phyloP scores from a whole-genome alignment of 108 stramenopile species.

The Thalassiosira profunda region DNA sequence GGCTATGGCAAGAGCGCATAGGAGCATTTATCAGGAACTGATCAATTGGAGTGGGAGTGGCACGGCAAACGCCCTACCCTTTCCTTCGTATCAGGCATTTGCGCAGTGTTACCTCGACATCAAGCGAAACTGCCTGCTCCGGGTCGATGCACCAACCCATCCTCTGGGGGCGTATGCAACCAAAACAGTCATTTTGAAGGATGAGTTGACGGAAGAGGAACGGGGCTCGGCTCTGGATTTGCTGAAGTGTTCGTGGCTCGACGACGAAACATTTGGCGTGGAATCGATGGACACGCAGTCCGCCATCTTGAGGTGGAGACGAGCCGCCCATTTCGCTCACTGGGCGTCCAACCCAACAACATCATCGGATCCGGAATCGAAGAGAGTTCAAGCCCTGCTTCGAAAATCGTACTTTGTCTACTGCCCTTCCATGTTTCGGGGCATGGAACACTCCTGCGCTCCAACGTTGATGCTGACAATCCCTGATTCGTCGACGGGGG shows the following conservation, averaged over 20 bases:
- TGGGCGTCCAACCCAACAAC: constrained; percentile 16
- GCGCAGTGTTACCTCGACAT: constrained; percentile 21
- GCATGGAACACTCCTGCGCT: constrained; percentile 31
- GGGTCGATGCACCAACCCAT: constrained; percentile 20
- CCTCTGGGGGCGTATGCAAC: constrained; percentile 36
- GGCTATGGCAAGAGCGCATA: constrained; percentile 37
- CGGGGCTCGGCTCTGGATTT: constrained; percentile 23
- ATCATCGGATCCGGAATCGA: background rate
- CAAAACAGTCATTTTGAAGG: constrained; percentile 25
- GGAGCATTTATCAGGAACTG: constrained; percentile 6
- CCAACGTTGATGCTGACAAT: constrained; percentile 30
- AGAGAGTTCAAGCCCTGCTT: constrained; percentile 22
- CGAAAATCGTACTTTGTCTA: constrained; percentile 35
- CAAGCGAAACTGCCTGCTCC: constrained; percentile 33
- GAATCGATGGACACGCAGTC: background rate
- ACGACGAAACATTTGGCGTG: background rate
- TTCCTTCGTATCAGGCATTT: constrained; percentile 22
- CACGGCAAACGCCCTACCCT: background rate
- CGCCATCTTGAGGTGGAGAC: constrained; percentile 37
- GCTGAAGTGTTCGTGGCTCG: constrained; percentile 6
- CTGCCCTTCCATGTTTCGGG: constrained; percentile 16
- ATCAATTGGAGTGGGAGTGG: background rate
- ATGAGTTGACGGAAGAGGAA: constrained; percentile 22
- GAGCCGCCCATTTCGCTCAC: constrained; percentile 30
- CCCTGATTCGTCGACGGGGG: background rate